phyloP scores from a whole-genome alignment of 1,284 basidiomycete genomes.

The Anthracocystis panici-leucophaei region DNA sequence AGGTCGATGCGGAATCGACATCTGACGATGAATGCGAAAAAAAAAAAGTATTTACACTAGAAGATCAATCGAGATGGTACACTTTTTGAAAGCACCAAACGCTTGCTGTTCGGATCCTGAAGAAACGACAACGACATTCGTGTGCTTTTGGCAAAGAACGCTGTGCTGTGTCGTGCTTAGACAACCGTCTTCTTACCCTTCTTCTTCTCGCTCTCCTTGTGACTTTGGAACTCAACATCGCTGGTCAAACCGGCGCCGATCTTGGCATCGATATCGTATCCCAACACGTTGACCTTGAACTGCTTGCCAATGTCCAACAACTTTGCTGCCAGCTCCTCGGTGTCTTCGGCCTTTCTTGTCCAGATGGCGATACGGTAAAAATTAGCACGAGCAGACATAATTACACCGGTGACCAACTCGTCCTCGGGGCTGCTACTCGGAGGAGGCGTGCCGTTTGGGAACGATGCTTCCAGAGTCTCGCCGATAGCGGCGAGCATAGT shows the following conservation, averaged over 20 bases:
- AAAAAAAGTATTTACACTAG: no score
- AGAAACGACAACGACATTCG: no score
- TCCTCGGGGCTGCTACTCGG: conserved; percentile 40
- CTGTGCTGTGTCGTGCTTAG: conserved; percentile 2
- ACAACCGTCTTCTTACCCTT: conserved; percentile 80
- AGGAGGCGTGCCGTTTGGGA: conserved; percentile 50
- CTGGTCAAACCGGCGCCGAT: conserved; percentile 76
- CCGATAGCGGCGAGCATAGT: conserved; percentile 73
- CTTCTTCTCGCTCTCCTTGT: conserved; percentile 82
- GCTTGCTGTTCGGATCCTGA: no score
- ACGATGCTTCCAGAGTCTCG: conserved; percentile 66
- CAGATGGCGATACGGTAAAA: conserved; percentile 98
- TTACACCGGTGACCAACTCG: conserved; percentile 76
- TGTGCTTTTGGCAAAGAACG: no score
- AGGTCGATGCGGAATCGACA: no score
- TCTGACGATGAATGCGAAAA: no score
- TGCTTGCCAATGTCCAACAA: conserved; percentile 82
- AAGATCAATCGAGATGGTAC: neutral
- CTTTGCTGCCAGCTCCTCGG: conserved; percentile 74
- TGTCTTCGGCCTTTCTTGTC: conserved; percentile 77
- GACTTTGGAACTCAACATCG: conserved; percentile 67
- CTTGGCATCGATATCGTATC: conserved; percentile 80
- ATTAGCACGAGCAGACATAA: conserved; percentile 90
- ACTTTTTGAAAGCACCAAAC: no score
- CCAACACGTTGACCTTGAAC: conserved; percentile 91